Evolutionary conservation across 139 green algal species (phyloP).

Genomic region (Volvox reticuliferus): DNA sequence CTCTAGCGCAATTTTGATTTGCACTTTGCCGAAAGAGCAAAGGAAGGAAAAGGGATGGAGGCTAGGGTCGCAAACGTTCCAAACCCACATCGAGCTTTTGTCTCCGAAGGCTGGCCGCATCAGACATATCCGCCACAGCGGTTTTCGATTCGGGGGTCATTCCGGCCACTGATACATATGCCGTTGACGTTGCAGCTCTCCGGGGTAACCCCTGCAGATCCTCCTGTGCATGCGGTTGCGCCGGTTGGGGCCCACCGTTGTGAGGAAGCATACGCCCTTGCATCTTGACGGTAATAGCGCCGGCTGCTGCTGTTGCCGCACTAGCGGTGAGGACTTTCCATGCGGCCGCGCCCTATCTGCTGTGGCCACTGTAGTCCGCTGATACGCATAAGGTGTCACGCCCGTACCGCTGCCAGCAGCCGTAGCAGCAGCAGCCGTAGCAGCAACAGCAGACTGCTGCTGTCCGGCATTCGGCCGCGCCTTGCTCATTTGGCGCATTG

Average conservation of each 20-base stretch:
- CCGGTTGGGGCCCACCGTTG: not conserved
- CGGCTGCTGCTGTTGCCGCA: slow-evolving; percentile 10
- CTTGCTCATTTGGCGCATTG: not conserved
- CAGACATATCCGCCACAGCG: not conserved
- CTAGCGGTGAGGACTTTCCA: not conserved
- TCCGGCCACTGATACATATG: not conserved
- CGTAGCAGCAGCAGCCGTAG: too few species aligned
- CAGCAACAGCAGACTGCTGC: too few species aligned
- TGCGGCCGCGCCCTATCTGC: not conserved
- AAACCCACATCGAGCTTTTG: slow-evolving; percentile 18
- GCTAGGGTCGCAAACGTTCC: too few species aligned
- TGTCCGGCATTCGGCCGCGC: not conserved
- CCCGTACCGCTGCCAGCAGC: not conserved
- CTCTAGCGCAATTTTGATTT: too few species aligned
- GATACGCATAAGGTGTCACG: not conserved
- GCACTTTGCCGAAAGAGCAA: too few species aligned
- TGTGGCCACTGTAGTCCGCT: not conserved
- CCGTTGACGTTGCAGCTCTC: not conserved
- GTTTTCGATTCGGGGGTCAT: not conserved
- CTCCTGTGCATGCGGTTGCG: not conserved
- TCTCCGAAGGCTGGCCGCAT: not conserved
- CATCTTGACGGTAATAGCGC: too few species aligned
- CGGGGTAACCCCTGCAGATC: not conserved
- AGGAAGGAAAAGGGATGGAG: not conserved
- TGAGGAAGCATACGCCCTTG: not conserved